Evolutionary conservation across 768 basidiomycete species (phyloP).

Genomic region (Hemileccinum impolitum): DNA sequence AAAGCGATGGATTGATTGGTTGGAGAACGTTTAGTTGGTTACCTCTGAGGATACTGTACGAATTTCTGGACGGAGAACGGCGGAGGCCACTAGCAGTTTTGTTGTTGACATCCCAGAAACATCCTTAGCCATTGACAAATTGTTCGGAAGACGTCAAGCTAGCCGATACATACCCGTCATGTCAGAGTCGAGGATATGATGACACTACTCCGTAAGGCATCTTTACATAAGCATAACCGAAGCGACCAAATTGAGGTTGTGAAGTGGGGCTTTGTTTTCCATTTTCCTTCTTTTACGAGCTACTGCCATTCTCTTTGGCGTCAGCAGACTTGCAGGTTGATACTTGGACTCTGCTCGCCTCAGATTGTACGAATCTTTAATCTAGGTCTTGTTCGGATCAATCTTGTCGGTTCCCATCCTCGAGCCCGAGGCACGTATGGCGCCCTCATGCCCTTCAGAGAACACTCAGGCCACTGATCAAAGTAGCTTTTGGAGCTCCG

Average conservation of each 20-base stretch:
- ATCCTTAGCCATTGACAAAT: neutral
- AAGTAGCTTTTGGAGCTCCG: conserved; percentile 55
- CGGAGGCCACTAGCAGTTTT: neutral
- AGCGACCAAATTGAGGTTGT: neutral
- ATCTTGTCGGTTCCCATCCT: neutral
- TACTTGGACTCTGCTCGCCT: conserved; percentile 3
- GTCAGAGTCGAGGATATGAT: too few species aligned
- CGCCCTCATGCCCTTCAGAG: conserved; percentile 44
- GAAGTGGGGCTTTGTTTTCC: neutral
- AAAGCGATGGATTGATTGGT: neutral
- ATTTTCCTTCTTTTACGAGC: neutral
- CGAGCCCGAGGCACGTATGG: conserved; percentile 15
- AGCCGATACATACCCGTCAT: too few species aligned
- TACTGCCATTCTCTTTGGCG: neutral
- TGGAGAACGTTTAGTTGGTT: neutral
- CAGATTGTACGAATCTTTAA: conserved; percentile 5
- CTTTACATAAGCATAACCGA: conserved; percentile 1
- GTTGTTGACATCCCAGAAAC: conserved; percentile 6
- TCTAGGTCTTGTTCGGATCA: neutral
- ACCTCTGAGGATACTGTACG: neutral
- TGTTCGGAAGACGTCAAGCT: too few species aligned
- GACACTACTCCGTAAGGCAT: neutral
- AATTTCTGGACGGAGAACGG: neutral
- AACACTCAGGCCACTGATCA: conserved; percentile 55
- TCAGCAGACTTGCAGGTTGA: conserved; percentile 7